Evolutionary conservation across 2,329 filamentous ascomycete species (phyloP), one percentile per base, ranked within the genome.

Genomic region (Tolypocladium inflatum): DNA sequence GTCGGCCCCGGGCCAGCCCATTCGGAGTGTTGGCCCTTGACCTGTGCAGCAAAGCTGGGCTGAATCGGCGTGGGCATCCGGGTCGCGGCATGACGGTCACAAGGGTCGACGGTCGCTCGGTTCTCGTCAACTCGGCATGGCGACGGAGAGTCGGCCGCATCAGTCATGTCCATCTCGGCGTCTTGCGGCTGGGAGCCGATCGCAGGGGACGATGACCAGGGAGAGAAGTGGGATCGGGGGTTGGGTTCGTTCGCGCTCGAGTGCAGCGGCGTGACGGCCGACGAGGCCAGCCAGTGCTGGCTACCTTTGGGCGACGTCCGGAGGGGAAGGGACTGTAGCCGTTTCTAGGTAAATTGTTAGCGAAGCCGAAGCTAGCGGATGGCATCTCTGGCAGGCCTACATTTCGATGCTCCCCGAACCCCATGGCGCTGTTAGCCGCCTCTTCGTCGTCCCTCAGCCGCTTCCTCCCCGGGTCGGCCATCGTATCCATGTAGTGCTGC

Each of bases 51-150:
- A 64, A 85, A 85, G 55, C 71, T 81, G 60, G 79, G 78, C 62
- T 84, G 78, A n/a, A 84, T 83, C 2, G 82, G 82, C 2, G 82
- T 84, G 2, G 82, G 81, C 69, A 84, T 78, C 54, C 81, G 80
- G 58, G 76, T 75, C 23, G 73, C 73, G 52, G 72, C 33, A 38
- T 58, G 38, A 21, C 42, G 41, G 33, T 57, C 41, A 13, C 59
- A 52, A 26, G 52, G 38, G 51, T 45, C 39, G 38, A 39, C 48
- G 10, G 54, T 30, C 10, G 42, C n/a, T 9, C 13, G 37, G 54
- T 33, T 55, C 21, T 63, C 62, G 54, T 64, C 66, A 57, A 60
- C 59, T 35, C 64, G 63, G 56, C 58, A 56, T 33, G 63, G 57
- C 57, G 63, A 58, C 23, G 56, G 21, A 11, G 61, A 59, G 21